These are phyloP conservation scores for Yamadazyma sp. DNA, from an alignment of 1,139 yeast genomes.

Conservation along the genomic window DNA sequence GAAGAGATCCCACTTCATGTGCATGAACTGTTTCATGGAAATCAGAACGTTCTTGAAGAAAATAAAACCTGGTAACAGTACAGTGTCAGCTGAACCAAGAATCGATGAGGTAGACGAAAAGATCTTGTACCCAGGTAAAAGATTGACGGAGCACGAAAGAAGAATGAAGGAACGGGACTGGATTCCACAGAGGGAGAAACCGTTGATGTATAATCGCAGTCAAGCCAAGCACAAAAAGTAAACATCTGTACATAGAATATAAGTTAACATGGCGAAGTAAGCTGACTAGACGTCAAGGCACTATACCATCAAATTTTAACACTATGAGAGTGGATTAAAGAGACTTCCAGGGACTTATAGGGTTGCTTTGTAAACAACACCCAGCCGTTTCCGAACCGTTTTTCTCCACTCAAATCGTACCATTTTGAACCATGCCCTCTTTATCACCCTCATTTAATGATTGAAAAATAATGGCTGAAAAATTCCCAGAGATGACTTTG, in stretches of 20 bases:
- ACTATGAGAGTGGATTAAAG: too few relatives aligned
- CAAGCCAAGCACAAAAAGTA: slow-evolving; percentile 22
- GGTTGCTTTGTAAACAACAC: too few relatives aligned
- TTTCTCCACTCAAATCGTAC: too few relatives aligned
- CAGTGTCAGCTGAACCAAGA: slow-evolving; percentile 29
- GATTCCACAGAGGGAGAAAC: slow-evolving; percentile 53
- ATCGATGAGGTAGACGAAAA: slow-evolving; percentile 63
- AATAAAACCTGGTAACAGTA: slow-evolving; percentile 19
- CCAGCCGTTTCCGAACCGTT: too few relatives aligned
- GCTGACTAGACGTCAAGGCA: not conserved
- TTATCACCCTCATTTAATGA: too few relatives aligned
- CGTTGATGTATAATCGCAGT: slow-evolving; percentile 27
- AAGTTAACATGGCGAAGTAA: not conserved
- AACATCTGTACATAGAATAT: slow-evolving; percentile 6
- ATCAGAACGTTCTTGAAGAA: slow-evolving; percentile 68
- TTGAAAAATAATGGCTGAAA: not conserved
- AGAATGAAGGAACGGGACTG: slow-evolving; percentile 58
- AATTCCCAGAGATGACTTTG: slow-evolving; percentile 2
- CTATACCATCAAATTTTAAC: too few relatives aligned
- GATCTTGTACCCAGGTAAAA: slow-evolving; percentile 75
- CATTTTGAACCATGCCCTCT: not conserved
- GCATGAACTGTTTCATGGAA: slow-evolving; percentile 90
- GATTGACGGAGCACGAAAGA: slow-evolving; percentile 43
- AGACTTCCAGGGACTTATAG: too few relatives aligned
- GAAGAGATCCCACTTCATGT: slow-evolving; percentile 84